These are phyloP conservation scores for Trichoderma sp. DNA, from an alignment of 2,329 filamentous ascomycete genomes.

Conservation along the genomic window DNA sequence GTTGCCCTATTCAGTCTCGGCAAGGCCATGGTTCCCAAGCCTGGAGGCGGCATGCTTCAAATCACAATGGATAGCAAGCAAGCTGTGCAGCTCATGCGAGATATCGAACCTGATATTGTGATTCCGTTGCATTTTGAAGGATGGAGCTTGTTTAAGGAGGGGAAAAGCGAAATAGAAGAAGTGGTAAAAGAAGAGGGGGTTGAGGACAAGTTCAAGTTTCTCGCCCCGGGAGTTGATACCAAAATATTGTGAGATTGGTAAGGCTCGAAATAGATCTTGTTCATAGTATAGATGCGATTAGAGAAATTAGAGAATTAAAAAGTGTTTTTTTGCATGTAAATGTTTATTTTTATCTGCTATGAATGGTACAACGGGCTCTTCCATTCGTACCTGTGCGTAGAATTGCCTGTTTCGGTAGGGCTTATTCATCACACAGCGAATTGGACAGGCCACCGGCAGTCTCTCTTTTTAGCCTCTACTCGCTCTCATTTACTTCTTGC, in stretches of 20 bases:
- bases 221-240: neutral
- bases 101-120: conserved; percentile 42
- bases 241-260: neutral
- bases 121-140: conserved; percentile 50
- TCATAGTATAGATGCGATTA: neutral
- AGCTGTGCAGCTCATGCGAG: conserved; percentile 40
- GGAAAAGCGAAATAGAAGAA: conserved; percentile 31
- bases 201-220: conserved; percentile 27
- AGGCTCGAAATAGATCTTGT: too few relatives aligned
- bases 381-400: neutral
- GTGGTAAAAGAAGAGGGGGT: conserved; percentile 39
- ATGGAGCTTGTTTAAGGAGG: conserved; percentile 47
- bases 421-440: neutral
- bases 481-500: neutral
- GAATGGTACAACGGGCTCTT: neutral
- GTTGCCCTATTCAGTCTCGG: conserved; percentile 46
- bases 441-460: too few relatives aligned
- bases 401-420: neutral
- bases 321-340: neutral
- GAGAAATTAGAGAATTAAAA: neutral
- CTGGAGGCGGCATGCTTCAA: conserved; percentile 31
- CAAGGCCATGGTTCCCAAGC: conserved; percentile 32
- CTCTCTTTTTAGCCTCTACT: neutral
- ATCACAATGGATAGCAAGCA: conserved; percentile 49
- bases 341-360: neutral